phyloP scores from a whole-genome alignment of 2,329 filamentous ascomycete genomes.

The Zymoseptoria ardabiliae region DNA sequence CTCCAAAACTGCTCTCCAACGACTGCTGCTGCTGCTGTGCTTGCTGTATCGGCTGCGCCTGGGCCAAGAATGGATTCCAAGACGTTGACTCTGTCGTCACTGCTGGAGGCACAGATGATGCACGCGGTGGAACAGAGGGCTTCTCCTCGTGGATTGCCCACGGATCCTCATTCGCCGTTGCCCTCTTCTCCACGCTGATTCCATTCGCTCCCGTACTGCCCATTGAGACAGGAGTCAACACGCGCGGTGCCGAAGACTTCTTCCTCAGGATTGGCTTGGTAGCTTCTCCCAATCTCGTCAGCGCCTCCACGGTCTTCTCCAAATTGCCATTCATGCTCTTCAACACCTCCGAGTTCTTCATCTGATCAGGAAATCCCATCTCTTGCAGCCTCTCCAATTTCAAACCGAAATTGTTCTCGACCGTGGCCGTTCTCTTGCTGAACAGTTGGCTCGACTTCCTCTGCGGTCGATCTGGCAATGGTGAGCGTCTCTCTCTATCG shows the following conservation, averaged over 20 bases:
- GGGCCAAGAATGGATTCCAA: constrained; percentile 63
- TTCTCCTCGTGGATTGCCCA: constrained; percentile 38
- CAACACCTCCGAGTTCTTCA: constrained; percentile 71
- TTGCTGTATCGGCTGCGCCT: constrained; percentile 25
- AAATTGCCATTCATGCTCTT: constrained; percentile 79
- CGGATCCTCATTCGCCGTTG: constrained; percentile 30
- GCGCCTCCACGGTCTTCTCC: constrained; percentile 75
- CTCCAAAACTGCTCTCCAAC: constrained; percentile 53
- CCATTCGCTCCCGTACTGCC: constrained; percentile 40
- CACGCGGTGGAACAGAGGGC: constrained; percentile 26
- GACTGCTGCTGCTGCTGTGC: constrained; percentile 18
- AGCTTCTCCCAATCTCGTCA: constrained; percentile 75
- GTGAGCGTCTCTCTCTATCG: constrained; percentile 16
- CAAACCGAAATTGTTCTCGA: constrained; percentile 61
- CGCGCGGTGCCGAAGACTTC: constrained; percentile 26
- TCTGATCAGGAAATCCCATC: constrained; percentile 85
- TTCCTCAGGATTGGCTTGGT: constrained; percentile 34
- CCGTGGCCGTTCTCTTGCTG: constrained; percentile 38
- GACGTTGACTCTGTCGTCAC: constrained; percentile 32
- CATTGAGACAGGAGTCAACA: constrained; percentile 37
- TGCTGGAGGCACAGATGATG: constrained; percentile 27
- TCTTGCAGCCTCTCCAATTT: constrained; percentile 74
- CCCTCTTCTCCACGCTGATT: constrained; percentile 35
- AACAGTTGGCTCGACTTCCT: constrained; percentile 45
- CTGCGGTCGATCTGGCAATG: constrained; percentile 17